A percentile compares a stretch with the other conserved stretches of the same genome.
Evolutionary conservation across 345 rosid genomes (phyloP).

Genomic region (Eucalyptus regnans): DNA sequence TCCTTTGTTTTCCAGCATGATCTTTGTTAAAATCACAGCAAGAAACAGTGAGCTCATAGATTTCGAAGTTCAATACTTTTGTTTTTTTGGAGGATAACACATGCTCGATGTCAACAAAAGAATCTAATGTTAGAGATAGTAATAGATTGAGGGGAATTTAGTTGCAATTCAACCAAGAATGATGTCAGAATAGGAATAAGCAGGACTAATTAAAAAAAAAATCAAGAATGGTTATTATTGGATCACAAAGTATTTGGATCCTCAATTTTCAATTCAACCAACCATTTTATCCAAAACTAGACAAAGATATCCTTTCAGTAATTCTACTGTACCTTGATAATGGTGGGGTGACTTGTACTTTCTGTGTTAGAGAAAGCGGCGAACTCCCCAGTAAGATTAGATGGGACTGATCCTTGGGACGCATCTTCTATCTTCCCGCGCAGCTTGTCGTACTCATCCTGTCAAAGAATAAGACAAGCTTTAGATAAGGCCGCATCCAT

Average conservation of each 20-base stretch:
- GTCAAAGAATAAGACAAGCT: background rate
- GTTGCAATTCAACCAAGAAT: background rate
- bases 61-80: background rate
- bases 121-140: background rate
- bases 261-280: background rate
- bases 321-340: conserved; percentile 29
- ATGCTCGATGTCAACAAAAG: background rate
- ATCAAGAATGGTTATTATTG: too few species aligned
- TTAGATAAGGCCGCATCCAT: background rate
- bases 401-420: background rate
- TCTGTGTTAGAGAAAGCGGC: conserved; percentile 24
- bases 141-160: background rate
- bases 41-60: background rate
- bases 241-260: too few species aligned
- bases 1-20: conserved; percentile 37
- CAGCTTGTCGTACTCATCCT: conserved; percentile 45
- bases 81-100: background rate
- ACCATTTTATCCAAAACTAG: background rate
- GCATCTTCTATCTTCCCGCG: conserved; percentile 25
- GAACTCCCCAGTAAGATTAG: conserved; percentile 15
- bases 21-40: conserved; percentile 3
- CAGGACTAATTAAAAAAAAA: fast-evolving
- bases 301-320: too few species aligned
- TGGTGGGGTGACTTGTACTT: conserved; percentile 30
- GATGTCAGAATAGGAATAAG: fast-evolving